Evolutionary conservation across 1,284 basidiomycete genomes (phyloP), one percentile per base, ranked within the genome.

Genomic region (Pseudozyma sp.): DNA sequence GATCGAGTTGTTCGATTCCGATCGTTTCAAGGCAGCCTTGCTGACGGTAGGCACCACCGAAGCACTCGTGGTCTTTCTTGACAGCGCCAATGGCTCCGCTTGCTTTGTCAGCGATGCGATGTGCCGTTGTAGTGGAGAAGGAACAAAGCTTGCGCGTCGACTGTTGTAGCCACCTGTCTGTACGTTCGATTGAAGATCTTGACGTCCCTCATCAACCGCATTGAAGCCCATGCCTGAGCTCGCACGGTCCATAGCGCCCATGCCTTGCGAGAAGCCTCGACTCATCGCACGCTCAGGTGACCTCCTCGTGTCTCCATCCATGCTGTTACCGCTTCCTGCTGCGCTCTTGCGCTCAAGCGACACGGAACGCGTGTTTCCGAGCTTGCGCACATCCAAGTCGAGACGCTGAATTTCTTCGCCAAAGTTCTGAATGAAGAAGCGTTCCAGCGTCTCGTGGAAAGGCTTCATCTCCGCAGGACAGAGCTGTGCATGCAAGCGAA

Each of bases 391-490:
- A 38, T 78, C 70, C 36, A 82, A 52, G 7, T 71, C 75, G 50
- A 85, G 68, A 18, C 80, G 67, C 18, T 69, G 56, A 44, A 97
- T 92, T 85, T 98, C 95, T 25, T 94, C 93, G 0, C 90, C 86
- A 86, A 95, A 97, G 80, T 94, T 94, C 85, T 93, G 93, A 62
- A 89, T 89, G 88, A 95, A 97, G 86, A 97, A 59, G 79, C 90
- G 91, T 85, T 93, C 91, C 51, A 98, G 87, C 0, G 93, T 95
- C 68, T 92, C 91, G 83, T 98, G 95, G 89, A 98, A 97, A 3
- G 91, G 89, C 52, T 92, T 87, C 89, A 95, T 97, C 86, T 94
- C 93, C 25, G 90, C 89, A 0, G 93, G 90, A 82, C 94, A 95
- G 51, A 97, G 86, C 58, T 90, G 88, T 1, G 90, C 90, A 83